Conservation (phyloP, 139 green algal genomes). For the Tetradesmus obliquus region DNA sequence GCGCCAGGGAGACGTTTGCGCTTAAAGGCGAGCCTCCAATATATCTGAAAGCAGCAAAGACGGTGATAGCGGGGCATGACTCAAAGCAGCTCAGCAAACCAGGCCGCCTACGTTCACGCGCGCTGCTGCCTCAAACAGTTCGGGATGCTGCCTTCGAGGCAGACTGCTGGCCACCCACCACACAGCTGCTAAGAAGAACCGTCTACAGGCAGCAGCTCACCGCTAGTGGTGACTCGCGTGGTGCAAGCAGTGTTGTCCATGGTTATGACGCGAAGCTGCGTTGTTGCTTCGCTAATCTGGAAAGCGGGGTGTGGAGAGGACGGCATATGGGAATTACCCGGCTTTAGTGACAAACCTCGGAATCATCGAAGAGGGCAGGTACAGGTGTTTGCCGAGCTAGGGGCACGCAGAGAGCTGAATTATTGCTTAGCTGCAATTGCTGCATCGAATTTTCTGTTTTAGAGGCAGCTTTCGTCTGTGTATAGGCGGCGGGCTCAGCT, state of each 20-base stretch:
- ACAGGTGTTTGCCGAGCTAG: background rate
- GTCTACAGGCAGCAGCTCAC: slow-evolving; percentile 3
- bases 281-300: background rate
- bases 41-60: background rate
- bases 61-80: background rate
- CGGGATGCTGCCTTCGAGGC: background rate
- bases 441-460: background rate
- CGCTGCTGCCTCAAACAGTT: background rate
- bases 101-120: background rate
- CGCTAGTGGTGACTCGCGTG: background rate
- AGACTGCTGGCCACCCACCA: background rate
- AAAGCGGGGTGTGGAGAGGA: background rate
- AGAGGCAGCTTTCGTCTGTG: background rate
- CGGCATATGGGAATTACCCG: background rate
- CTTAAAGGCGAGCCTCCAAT: background rate
- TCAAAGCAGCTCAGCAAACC: background rate
- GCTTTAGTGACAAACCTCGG: background rate
- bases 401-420: background rate
- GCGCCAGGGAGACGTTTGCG: background rate
- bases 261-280: background rate
- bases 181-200: background rate
- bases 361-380: background rate
- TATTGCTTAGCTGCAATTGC: background rate
- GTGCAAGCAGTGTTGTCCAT: background rate
- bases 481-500: background rate